Evolutionary conservation across 2,329 filamentous ascomycete species (phyloP).

Genomic region (Stagonosporopsis chrysanthemi): DNA sequence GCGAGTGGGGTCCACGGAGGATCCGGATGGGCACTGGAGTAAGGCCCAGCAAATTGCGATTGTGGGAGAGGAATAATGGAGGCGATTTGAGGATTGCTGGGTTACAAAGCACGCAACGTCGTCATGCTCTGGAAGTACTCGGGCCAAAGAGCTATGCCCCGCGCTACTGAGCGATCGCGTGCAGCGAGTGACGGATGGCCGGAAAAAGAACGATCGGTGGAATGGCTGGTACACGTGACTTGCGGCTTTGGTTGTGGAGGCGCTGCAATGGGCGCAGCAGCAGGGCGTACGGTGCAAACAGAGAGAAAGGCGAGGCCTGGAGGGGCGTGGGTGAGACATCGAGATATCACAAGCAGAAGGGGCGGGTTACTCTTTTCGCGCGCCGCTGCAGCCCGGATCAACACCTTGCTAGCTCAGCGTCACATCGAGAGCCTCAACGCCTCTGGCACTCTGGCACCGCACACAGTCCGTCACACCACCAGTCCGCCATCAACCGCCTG

Average conservation of each 20-base stretch:
- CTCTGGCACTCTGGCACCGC: constrained; percentile 1
- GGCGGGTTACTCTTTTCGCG: constrained; percentile 19
- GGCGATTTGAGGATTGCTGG: constrained; percentile 9
- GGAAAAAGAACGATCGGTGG: constrained; percentile 8
- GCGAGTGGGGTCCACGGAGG: constrained; percentile 20
- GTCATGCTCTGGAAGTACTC: constrained; percentile 27
- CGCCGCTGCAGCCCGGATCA: constrained; percentile 15
- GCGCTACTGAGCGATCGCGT: constrained; percentile 21
- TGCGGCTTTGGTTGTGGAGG: not conserved
- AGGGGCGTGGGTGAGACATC: constrained; percentile 7
- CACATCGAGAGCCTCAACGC: constrained; percentile 15
- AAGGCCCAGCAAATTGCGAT: constrained; percentile 12
- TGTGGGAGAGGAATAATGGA: constrained; percentile 2
- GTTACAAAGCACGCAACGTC: constrained; percentile 21
- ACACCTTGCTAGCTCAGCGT: constrained; percentile 15
- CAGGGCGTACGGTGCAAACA: not conserved
- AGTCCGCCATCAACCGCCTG: constrained; percentile 12
- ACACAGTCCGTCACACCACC: constrained; percentile 13
- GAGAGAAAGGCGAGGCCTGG: constrained; percentile 1
- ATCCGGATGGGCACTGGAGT: constrained; percentile 10
- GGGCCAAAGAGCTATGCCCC: constrained; percentile 20
- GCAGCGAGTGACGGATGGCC: constrained; percentile 19
- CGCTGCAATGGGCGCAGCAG: constrained; percentile 7
- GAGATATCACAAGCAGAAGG: constrained; percentile 14
- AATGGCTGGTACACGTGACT: constrained; percentile 9